Percentiles rank a stretch among this genome's conserved stretches.
Evolutionary conservation across 768 basidiomycete genomes (phyloP).

Genomic region (Russula foetens): DNA sequence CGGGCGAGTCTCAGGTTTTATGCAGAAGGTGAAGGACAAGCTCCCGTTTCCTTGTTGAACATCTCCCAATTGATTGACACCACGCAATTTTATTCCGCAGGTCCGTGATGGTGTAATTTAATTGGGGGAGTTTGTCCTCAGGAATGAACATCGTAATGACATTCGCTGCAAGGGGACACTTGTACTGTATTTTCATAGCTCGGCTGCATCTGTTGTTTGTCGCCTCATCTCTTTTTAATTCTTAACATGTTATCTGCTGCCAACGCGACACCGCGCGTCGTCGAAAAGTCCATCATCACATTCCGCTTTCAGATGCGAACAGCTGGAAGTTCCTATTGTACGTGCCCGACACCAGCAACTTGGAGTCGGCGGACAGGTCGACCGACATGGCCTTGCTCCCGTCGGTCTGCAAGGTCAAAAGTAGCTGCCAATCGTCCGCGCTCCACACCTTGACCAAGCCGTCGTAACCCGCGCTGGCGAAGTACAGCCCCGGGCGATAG

Average conservation of each 20-base stretch:
- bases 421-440: conserved; percentile 94
- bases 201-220: conserved; percentile 12
- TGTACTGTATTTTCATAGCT: conserved; percentile 11
- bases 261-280: neutral
- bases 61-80: neutral
- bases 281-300: neutral
- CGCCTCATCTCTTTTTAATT: conserved; percentile 5
- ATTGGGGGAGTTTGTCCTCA: conserved; percentile 3
- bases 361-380: conserved; percentile 78
- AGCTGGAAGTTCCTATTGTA: conserved; percentile 94
- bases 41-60: neutral
- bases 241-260: conserved; percentile 13
- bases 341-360: conserved; percentile 80
- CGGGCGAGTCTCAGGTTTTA: conserved; percentile 79
- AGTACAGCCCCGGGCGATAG: conserved; percentile 84
- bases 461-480: conserved; percentile 92
- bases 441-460: conserved; percentile 95
- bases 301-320: conserved; percentile 53
- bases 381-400: conserved; percentile 99
- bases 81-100: conserved; percentile 24
- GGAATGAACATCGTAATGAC: neutral
- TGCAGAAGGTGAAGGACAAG: conserved; percentile 64
- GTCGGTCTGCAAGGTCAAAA: conserved; percentile 84
- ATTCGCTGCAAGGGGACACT: conserved; percentile 2
- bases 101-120: conserved; percentile 58